These are phyloP conservation scores for Septoria petroselini DNA, from an alignment of 2,329 filamentous ascomycete genomes.

Conservation along the genomic window DNA sequence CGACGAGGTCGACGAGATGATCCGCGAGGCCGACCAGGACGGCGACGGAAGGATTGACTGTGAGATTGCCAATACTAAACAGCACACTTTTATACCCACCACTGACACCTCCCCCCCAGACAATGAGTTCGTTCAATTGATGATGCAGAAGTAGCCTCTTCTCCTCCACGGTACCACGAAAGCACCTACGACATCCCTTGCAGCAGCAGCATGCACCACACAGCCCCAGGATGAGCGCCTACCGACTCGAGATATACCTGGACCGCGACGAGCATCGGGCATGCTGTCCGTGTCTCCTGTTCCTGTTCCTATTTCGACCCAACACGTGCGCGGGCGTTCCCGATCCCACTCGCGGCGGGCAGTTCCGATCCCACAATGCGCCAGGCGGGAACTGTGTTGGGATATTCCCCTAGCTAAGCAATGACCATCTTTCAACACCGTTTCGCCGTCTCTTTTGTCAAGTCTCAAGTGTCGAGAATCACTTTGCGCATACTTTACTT, in stretches of 20 bases:
- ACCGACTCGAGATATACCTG: not conserved
- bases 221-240: not conserved
- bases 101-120: constrained; percentile 39
- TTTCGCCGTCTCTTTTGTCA: too few relatives aligned
- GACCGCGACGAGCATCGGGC: too few relatives aligned
- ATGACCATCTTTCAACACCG: not conserved
- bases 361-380: not conserved
- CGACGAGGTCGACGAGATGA: constrained; percentile 64
- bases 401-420: constrained; percentile 1
- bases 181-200: not conserved
- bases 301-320: too few relatives aligned
- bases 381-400: not conserved
- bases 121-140: constrained; percentile 56
- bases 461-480: too few relatives aligned
- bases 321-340: too few relatives aligned
- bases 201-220: not conserved
- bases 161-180: not conserved
- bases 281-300: too few relatives aligned
- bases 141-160: constrained; percentile 53
- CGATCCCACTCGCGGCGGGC: too few relatives aligned
- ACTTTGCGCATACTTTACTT: too few relatives aligned
- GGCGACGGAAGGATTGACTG: constrained; percentile 64
- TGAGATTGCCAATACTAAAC: constrained; percentile 36
- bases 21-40: constrained; percentile 62
- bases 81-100: not conserved